These are phyloP conservation scores for Tagetes erecta DNA, from an alignment of 129 eudicot genomes.

Conservation along the genomic window DNA sequence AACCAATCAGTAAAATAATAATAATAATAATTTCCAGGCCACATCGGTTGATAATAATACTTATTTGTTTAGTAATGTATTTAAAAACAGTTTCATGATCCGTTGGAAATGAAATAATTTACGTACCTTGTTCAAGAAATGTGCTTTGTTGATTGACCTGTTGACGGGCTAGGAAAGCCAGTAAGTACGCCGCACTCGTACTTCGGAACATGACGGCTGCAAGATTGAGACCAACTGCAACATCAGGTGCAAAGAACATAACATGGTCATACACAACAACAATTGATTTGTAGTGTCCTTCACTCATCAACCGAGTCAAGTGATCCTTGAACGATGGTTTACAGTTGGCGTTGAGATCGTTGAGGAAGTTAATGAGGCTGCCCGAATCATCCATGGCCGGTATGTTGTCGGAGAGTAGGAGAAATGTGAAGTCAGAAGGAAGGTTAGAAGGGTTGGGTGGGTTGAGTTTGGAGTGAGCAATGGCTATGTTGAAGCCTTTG, in stretches of 20 bases:
- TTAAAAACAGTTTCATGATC: too few species aligned
- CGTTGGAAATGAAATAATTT: too few species aligned
- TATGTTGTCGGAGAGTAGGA: conserved; percentile 34
- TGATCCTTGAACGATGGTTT: conserved; percentile 33
- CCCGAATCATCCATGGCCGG: neutral
- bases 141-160: conserved; percentile 29
- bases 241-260: conserved; percentile 43
- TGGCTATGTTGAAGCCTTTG: conserved; percentile 44
- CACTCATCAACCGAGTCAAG: conserved; percentile 33
- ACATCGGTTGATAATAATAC: too few species aligned
- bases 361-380: conserved; percentile 14
- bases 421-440: conserved; percentile 48
- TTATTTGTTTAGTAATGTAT: too few species aligned
- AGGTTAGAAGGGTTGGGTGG: conserved; percentile 49
- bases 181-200: conserved; percentile 28
- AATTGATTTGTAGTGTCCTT: conserved; percentile 18
- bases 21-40: too few species aligned
- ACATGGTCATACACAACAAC: conserved; percentile 48
- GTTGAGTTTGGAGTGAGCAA: conserved; percentile 45
- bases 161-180: conserved; percentile 25
- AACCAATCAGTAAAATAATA: too few species aligned
- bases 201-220: conserved; percentile 35
- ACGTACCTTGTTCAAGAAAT: conserved; percentile 36
- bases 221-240: conserved; percentile 39
- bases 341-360: conserved; percentile 32